Percentiles rank a stretch among this genome's conserved stretches.
phyloP scores from a whole-genome alignment of 2,329 filamentous ascomycete species.

The Trichoderma gracile region DNA sequence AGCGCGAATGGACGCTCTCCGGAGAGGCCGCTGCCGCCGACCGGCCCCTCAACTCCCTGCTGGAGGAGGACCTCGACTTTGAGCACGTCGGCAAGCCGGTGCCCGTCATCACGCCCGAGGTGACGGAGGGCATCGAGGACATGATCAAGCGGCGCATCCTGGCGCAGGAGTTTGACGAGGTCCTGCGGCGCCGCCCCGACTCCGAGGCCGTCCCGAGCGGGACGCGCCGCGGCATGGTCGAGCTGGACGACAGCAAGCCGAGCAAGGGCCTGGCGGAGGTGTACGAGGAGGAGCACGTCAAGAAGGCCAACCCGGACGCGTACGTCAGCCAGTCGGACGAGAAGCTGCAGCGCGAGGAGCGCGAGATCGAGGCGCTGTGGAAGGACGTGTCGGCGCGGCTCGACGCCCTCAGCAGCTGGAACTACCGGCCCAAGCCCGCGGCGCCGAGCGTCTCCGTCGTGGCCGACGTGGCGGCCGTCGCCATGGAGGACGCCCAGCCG shows the following conservation, averaged over 20 bases:
- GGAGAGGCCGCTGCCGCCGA: constrained; percentile 84
- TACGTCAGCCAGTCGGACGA: constrained; percentile 82
- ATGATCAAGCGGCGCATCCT: constrained; percentile 93
- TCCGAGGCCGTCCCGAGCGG: constrained; percentile 61
- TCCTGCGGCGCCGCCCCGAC: constrained; percentile 78
- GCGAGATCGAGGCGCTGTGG: constrained; percentile 82
- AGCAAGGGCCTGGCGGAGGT: constrained; percentile 85
- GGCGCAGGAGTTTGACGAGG: constrained; percentile 87
- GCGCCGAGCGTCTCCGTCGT: constrained; percentile 83
- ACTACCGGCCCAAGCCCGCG: constrained; percentile 88
- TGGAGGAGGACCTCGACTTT: constrained; percentile 94
- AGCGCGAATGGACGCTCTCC: constrained; percentile 85
- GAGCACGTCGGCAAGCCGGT: constrained; percentile 94
- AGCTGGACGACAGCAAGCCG: constrained; percentile 85
- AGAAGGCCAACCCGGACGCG: constrained; percentile 71
- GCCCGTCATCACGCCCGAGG: constrained; percentile 87
- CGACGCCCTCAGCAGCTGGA: constrained; percentile 88
- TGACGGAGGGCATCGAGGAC: constrained; percentile 87
- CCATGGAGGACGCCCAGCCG: constrained; percentile 94
- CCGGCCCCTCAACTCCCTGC: constrained; percentile 84
- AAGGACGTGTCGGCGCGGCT: constrained; percentile 76
- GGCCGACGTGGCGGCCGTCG: constrained; percentile 84
- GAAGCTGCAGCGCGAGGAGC: constrained; percentile 77
- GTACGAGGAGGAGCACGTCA: constrained; percentile 90
- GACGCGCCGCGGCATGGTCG: constrained; percentile 70